phyloP scores from a whole-genome alignment of 1,139 yeast genomes.

The Blastobotrys niveus region DNA sequence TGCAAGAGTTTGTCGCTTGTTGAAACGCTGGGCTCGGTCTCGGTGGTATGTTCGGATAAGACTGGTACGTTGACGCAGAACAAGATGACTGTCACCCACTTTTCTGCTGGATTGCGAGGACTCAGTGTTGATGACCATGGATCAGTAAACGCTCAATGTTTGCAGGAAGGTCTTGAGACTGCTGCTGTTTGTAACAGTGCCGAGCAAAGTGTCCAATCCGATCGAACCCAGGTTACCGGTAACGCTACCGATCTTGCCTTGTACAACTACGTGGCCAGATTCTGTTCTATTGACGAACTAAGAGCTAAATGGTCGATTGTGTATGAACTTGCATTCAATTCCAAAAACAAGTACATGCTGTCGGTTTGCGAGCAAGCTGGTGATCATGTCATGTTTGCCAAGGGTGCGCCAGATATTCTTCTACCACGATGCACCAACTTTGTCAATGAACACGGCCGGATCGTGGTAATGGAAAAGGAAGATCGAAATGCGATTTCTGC shows the following conservation, averaged over 20 bases:
- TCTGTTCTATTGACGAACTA: constrained; percentile 64
- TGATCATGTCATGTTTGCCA: constrained; percentile 62
- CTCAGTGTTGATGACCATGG: constrained; percentile 46
- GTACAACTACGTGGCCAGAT: constrained; percentile 63
- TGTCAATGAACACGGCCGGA: constrained; percentile 52
- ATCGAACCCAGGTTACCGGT: constrained; percentile 71
- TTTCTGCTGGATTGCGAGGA: too few species aligned
- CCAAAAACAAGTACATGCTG: constrained; percentile 83
- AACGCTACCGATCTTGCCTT: constrained; percentile 94
- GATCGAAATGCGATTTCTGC: constrained; percentile 43
- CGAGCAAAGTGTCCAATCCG: constrained; percentile 53
- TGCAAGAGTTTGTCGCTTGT: constrained; percentile 91
- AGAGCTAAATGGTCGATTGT: constrained; percentile 55
- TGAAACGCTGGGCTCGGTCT: constrained; percentile 91
- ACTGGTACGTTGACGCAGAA: constrained; percentile 94
- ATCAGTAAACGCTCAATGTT: constrained; percentile 22
- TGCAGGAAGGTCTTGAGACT: constrained; percentile 53
- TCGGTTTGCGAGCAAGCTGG: constrained; percentile 67
- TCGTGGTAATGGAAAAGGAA: constrained; percentile 48
- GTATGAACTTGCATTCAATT: constrained; percentile 79
- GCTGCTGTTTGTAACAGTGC: constrained; percentile 84
- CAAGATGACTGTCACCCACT: constrained; percentile 86
- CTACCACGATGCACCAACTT: constrained; percentile 56
- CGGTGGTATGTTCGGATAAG: constrained; percentile 90
- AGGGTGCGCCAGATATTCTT: constrained; percentile 87